phyloP scores from a whole-genome alignment of 2,329 filamentous ascomycete genomes.

The Didymellaceae sp. region DNA sequence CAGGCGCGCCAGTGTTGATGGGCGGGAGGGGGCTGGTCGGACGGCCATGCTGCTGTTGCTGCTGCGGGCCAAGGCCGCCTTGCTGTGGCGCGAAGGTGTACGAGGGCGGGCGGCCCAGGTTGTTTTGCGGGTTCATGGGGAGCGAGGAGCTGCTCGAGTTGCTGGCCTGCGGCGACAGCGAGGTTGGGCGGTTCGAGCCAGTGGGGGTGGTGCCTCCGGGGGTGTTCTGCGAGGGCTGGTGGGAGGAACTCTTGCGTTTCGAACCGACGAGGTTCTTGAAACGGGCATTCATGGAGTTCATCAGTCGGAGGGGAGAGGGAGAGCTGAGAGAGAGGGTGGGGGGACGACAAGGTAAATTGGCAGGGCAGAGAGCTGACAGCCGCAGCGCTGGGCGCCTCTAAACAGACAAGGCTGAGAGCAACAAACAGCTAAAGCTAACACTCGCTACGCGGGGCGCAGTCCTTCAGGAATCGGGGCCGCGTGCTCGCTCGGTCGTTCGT shows the following conservation, averaged over 20 bases:
- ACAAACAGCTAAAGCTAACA: background rate
- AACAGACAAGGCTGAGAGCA: constrained; percentile 16
- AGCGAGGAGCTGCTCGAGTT: constrained; percentile 48
- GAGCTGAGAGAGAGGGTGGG: constrained; percentile 33
- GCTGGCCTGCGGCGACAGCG: constrained; percentile 49
- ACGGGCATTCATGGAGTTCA: constrained; percentile 81
- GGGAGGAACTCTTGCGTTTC: constrained; percentile 73
- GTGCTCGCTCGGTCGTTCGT: too few species aligned
- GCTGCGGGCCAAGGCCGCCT: constrained; percentile 44
- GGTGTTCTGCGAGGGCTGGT: constrained; percentile 50
- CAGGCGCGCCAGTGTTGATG: constrained; percentile 60
- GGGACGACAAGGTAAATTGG: constrained; percentile 34
- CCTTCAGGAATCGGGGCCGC: background rate
- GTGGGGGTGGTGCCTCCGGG: constrained; percentile 47
- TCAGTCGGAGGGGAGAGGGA: constrained; percentile 51
- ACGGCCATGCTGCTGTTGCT: constrained; percentile 49
- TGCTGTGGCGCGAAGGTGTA: constrained; percentile 62
- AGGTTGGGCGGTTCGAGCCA: constrained; percentile 46
- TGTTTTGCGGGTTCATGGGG: constrained; percentile 63
- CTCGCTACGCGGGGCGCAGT: constrained; percentile 11
- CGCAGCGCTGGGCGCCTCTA: constrained; percentile 27
- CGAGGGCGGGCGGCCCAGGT: constrained; percentile 66
- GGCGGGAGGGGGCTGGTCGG: constrained; percentile 62
- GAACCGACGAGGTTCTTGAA: constrained; percentile 82
- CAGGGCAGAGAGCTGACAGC: constrained; percentile 41